Evolutionary conservation across 1,139 yeast species (phyloP).

Genomic region (Candida tetrigidarum): DNA sequence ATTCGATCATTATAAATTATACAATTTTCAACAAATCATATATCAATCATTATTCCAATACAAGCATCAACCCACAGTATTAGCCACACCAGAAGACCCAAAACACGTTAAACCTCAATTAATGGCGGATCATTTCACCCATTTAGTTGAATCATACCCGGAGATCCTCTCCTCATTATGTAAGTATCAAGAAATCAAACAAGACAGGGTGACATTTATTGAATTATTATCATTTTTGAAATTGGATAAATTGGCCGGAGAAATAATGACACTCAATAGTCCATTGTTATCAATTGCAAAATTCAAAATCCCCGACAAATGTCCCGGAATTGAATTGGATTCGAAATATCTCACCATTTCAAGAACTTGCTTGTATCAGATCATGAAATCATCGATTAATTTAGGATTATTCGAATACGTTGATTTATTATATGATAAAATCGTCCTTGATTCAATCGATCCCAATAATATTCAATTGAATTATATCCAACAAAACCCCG

Average conservation of each 20-base stretch:
- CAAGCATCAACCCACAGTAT: conserved; percentile 24
- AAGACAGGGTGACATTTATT: conserved; percentile 24
- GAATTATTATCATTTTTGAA: conserved; percentile 33
- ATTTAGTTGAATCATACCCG: conserved; percentile 31
- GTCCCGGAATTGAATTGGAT: conserved; percentile 16
- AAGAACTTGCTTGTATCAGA: conserved; percentile 24
- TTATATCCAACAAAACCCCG: conserved; percentile 14
- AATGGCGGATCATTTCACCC: conserved; percentile 26
- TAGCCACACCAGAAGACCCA: conserved; percentile 18
- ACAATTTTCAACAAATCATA: conserved; percentile 32
- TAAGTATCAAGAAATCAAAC: conserved; percentile 27
- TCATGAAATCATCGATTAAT: conserved; percentile 36
- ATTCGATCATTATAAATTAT: conserved; percentile 26
- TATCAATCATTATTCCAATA: conserved; percentile 29
- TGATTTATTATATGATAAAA: conserved; percentile 39
- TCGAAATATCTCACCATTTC: conserved; percentile 14
- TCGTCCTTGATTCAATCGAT: conserved; percentile 33
- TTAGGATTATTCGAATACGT: conserved; percentile 32
- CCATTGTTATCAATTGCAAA: conserved; percentile 35
- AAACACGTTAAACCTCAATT: conserved; percentile 13
- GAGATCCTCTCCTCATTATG: conserved; percentile 30
- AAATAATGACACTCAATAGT: conserved; percentile 16
- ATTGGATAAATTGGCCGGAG: conserved; percentile 31
- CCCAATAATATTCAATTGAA: conserved; percentile 17
- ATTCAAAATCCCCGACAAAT: conserved; percentile 19